Evolutionary conservation across 306 rosid genomes (phyloP).

Genomic region (Fagus crenata): DNA sequence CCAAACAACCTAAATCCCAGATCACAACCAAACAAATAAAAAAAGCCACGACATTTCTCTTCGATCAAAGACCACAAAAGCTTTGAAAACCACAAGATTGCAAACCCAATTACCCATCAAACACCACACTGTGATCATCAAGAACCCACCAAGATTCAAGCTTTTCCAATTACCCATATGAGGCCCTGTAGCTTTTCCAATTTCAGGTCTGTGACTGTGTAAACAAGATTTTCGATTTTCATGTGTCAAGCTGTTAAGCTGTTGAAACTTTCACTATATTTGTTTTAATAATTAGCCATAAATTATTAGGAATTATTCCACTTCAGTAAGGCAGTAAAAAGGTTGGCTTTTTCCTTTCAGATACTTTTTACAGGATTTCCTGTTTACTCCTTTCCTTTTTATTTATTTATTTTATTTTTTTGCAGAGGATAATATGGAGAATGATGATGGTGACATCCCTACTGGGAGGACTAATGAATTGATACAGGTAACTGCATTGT

Average conservation of each 20-base stretch:
- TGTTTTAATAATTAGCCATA: neutral
- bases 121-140: too few relatives aligned
- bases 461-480: conserved; percentile 35
- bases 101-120: too few relatives aligned
- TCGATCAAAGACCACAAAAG: too few relatives aligned
- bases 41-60: too few relatives aligned
- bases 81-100: too few relatives aligned
- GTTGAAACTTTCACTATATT: neutral
- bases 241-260: neutral
- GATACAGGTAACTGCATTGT: conserved; percentile 49
- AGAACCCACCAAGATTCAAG: too few relatives aligned
- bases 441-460: conserved; percentile 32
- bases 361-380: conserved; percentile 2
- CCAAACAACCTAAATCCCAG: too few relatives aligned
- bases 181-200: neutral
- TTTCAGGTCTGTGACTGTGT: neutral
- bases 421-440: conserved; percentile 61
- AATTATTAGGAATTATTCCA: neutral
- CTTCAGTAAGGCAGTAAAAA: neutral
- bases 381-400: conserved; percentile 11
- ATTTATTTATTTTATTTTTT: neutral
- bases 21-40: too few relatives aligned
- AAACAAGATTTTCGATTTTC: neutral
- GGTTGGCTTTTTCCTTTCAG: conserved; percentile 12
- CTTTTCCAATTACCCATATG: neutral